Conservation (phyloP, 352 stramenopile species). For the Phytophthora sp. region DNA sequence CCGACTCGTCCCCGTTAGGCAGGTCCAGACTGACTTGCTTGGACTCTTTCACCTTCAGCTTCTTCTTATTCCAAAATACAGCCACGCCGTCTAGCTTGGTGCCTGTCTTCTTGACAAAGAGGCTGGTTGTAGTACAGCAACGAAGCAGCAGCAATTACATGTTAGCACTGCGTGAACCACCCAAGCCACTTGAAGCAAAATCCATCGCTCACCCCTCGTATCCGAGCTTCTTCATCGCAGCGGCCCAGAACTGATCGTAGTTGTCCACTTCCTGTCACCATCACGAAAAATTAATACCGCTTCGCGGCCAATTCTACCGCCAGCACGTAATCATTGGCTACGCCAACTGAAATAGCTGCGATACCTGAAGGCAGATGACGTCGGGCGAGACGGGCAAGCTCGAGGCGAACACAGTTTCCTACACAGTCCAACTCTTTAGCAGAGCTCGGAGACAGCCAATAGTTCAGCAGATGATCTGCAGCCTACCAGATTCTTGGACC, state of each 20-base stretch:
- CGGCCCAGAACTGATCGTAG: slow-evolving; percentile 75
- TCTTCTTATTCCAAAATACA: slow-evolving; percentile 73
- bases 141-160: not conserved
- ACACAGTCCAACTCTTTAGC: slow-evolving; percentile 11
- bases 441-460: too few species aligned
- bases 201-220: slow-evolving; percentile 66
- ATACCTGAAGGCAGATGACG: slow-evolving; percentile 82
- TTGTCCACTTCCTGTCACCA: slow-evolving; percentile 77
- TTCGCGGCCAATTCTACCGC: not conserved
- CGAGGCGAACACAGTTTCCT: slow-evolving; percentile 64
- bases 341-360: not conserved
- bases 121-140: slow-evolving; percentile 25
- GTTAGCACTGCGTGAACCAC: not conserved
- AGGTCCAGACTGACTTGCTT: slow-evolving; percentile 57
- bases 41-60: slow-evolving; percentile 51
- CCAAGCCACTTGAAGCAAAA: not conserved
- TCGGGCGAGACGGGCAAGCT: slow-evolving; percentile 67
- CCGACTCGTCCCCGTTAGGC: slow-evolving; percentile 56
- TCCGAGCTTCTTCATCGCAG: slow-evolving; percentile 59
- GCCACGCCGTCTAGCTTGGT: slow-evolving; percentile 73
- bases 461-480: too few species aligned
- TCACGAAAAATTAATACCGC: not conserved
- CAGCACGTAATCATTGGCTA: not conserved
- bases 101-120: slow-evolving; percentile 76
- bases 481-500: slow-evolving; percentile 68